Conservation (phyloP, 192 early-diverging fungal genomes). For the Linnemannia schmuckeri region DNA sequence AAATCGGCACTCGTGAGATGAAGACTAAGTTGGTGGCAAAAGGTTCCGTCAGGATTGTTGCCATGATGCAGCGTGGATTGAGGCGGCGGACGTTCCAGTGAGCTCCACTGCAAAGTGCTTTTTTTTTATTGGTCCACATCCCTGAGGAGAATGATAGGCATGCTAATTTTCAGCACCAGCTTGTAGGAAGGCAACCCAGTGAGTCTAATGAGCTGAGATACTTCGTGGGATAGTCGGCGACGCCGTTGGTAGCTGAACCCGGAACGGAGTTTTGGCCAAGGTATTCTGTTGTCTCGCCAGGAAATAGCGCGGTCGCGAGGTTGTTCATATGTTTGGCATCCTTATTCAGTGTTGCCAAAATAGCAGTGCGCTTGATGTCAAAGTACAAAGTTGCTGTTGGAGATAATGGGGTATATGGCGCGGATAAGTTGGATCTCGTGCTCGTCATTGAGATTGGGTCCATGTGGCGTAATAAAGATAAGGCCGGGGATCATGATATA, state of each 20-base stretch:
- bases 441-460: no score
- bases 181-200: conserved; percentile 11
- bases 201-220: conserved; percentile 4
- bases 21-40: not conserved
- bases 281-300: no score
- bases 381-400: no score
- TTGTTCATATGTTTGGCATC: no score
- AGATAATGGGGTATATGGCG: no score
- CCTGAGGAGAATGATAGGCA: conserved; percentile 28
- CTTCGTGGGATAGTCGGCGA: not conserved
- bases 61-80: conserved; percentile 4
- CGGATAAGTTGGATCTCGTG: no score
- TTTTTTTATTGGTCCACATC: not conserved
- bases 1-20: not conserved
- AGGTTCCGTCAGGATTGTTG: conserved; percentile 1
- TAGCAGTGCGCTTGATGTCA: no score
- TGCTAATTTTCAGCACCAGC: conserved; percentile 1
- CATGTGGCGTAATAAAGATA: no score
- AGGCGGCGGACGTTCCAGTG: conserved; percentile 1
- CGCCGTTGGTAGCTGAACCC: not conserved
- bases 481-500: no score
- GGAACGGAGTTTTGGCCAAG: no score
- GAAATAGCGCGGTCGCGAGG: no score
- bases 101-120: conserved; percentile 40
- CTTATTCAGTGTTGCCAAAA: no score